Base-by-base conservation (phyloP, 2,329 filamentous ascomycete species). In the Endoconidiophora laricicola region DNA sequence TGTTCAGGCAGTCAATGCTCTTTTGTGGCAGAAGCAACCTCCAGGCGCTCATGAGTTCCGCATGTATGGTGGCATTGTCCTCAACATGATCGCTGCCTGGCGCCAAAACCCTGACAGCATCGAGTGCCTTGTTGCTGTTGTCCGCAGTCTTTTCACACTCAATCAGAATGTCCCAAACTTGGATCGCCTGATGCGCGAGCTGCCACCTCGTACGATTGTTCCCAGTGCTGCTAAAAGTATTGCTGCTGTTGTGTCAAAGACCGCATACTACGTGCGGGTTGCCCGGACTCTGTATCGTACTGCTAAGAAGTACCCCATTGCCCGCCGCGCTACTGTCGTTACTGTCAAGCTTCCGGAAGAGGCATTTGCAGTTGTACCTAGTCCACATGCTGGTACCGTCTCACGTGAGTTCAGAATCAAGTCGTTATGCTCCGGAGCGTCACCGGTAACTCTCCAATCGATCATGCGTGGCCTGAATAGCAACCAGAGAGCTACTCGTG, bases 301-400 rank as follows among this genome's bases (percentile, higher is more conserved):
- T 2, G 64, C 65, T 0, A 62, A 58, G 46, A 60, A 59, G 6
- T 57, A 55, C 7, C 55, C 57, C 0, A 22, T 65, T 3, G 57
- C 62, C 42, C 58, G 60, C 18, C 52, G 54, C 1, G 60, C 64
- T 44, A 56, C 53, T 10, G 56, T 65, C 6, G 52, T 60, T 2
- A 18, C 57, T 3, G 57, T 65, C 14, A 54, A 56, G 33, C 60
- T 66, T n/a, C 49, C 45, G 3, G 33, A 48, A 3, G 24, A 24
- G 14, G 50, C 42, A n/a, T 52, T 48, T 29, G 40, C 20, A 5
- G 46, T 48, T 41, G 45, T 42, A 29, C 46, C 50, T 16, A 41
- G 44, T 26, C 50, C 50, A n/a, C 37, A n/a, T 22, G 41, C 41
- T 5, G 50, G 50, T 14, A 22, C 50, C 6, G 26, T 52, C n/a